Base-by-base conservation (phyloP, 2,329 filamentous ascomycete species). In the Mycocentrospora acerina region DNA sequence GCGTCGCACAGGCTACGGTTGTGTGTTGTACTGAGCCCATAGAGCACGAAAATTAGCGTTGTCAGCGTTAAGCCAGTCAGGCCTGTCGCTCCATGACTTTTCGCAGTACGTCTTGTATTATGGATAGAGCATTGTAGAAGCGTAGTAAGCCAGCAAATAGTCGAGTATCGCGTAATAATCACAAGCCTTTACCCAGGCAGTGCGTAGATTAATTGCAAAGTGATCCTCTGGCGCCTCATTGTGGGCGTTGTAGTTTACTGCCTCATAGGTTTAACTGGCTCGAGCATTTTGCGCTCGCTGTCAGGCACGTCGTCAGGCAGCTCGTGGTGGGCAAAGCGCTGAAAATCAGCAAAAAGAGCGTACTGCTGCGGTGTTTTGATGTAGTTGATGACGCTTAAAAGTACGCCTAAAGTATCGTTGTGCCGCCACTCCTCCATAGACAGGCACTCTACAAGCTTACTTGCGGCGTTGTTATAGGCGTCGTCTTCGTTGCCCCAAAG, bases 71-170 rank as follows among this genome's bases (percentile, higher is more conserved):
- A 35, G 15, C 26, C 12, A n/a, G 7, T 32, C 17, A 31, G 32
- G 38, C 25, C 16, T 35, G 15, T 35, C 19, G 14, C 5, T 13
- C 38, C 32, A 40, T 4, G 5, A 10, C 3, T 29, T 13, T 8
- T 40, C 27, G 36, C 36, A 44, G 27, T 44, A 44, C 25, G 22
- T 15, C 16, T 36, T 35, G 15, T 39, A 39, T 30, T 31, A 31
- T 13, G 31, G 35, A 18, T 43, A 24, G 35, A 43, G 35, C 11
- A 22, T 26, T 14, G 19, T 25, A 14, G 35, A 28, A 29, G 36
- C 35, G 25, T 36, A 44, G 28, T 44, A 40, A 2, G 28, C 36
- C 4, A 32, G 32, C 4, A 32, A 40, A 31, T 31, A 11, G 26
- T 36, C 29, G 26, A 44, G 29, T 29, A 36, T 39, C 5, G 12